Conservation (phyloP, 768 basidiomycete genomes). For the Termitomyces sp. region DNA sequence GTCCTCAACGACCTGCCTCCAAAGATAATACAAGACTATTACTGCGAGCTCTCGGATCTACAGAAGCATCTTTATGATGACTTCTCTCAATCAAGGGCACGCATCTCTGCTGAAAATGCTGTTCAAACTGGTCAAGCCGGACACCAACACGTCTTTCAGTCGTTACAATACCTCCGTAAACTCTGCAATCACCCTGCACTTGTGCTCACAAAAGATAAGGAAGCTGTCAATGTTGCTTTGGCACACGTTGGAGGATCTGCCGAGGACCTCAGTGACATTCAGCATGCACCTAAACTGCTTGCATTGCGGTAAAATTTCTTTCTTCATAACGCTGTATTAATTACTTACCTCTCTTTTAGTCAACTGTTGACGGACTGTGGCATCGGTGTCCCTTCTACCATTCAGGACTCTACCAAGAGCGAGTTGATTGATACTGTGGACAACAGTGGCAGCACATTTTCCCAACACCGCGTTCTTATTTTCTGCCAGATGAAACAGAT, state of each 20-base stretch:
- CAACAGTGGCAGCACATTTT: slow-evolving; percentile 56
- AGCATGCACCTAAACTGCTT: slow-evolving; percentile 89
- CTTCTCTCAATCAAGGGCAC: slow-evolving; percentile 77
- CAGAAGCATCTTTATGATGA: slow-evolving; percentile 95
- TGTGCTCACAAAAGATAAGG: slow-evolving; percentile 72
- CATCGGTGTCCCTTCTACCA: slow-evolving; percentile 57
- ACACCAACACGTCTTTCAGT: slow-evolving; percentile 93
- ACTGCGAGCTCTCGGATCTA: slow-evolving; percentile 92
- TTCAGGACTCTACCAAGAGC: slow-evolving; percentile 57
- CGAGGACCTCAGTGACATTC: slow-evolving; percentile 63
- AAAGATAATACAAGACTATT: slow-evolving; percentile 99
- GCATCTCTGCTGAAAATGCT: slow-evolving; percentile 55
- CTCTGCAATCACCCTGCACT: slow-evolving; percentile 96
- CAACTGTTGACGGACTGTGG: slow-evolving; percentile 95
- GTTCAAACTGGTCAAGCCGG: slow-evolving; percentile 43
- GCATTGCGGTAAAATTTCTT: slow-evolving; percentile 64
- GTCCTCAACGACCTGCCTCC: slow-evolving; percentile 94
- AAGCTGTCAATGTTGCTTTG: slow-evolving; percentile 54
- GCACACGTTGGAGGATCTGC: slow-evolving; percentile 45
- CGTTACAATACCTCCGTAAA: slow-evolving; percentile 93
- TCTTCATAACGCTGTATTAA: background rate
- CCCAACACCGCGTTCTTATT: slow-evolving; percentile 97
- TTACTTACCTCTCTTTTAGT: slow-evolving; percentile 33
- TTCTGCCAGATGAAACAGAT: slow-evolving; percentile 99
- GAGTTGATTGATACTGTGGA: slow-evolving; percentile 60